Evolutionary conservation across 371 early-diverging fungal species (phyloP), one percentile per base, ranked within the genome.

Genomic region (Mucor irregularis): DNA sequence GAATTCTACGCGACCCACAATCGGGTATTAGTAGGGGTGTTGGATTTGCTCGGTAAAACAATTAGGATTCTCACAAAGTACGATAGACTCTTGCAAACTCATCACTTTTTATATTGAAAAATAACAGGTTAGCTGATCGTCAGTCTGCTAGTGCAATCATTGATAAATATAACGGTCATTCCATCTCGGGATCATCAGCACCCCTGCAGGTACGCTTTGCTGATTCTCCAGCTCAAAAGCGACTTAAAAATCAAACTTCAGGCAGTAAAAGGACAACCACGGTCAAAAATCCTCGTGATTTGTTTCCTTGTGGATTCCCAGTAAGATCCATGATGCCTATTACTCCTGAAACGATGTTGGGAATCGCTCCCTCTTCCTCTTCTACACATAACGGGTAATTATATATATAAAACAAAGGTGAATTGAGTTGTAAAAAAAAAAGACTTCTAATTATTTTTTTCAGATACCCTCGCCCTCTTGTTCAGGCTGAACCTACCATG

Each of bases 131-230:
- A 79, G 73, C 74, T 5, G 85, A 84, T 54, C 87, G 90, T 34
- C 81, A 74, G 14, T 78, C 85, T 0, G 91, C 92, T 1, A 56
- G 74, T 7, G 67, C 64, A 0, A 83, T 88, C 25, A 93, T 93
- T 51, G 81, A 85, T 17, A 80, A 75, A 42, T 88, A 85, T 58
- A 85, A 88, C 60, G 83, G 84, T 14, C 61, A 73, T 29, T 72
- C 69, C 16, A 70, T 92, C 14, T 73, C 74, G 10, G 88, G 86
- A 19, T 64, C 81, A 6, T 76, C 75, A 6, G 82, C 78, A n/a
- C 86, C 90, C 8, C 59, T 93, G 28, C 88, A 89, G 61, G 87
- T 90, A 9, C 85, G 92, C 1, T 91, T 90, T 61, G 92, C 93
- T 1, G 93, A 92, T 61, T 87, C 88, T 14, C 75, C 78, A 16